Evolutionary conservation across 345 rosid species (phyloP).

Genomic region (Toxicodendron radicans): DNA sequence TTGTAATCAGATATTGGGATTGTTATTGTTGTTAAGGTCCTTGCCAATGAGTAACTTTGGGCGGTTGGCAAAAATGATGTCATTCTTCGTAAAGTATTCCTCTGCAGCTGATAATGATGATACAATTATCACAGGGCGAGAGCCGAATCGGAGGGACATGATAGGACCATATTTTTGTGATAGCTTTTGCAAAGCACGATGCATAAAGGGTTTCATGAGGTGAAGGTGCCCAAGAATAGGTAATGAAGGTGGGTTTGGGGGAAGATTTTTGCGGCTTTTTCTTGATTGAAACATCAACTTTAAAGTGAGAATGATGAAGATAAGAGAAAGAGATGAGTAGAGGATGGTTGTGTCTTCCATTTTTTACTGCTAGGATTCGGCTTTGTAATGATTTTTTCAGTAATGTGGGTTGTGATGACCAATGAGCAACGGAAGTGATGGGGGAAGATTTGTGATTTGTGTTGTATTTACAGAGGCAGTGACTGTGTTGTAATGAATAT

Average conservation of each 20-base stretch:
- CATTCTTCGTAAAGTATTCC: conserved; percentile 58
- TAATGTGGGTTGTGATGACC: background rate
- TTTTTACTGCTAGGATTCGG: background rate
- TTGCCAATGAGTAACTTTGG: conserved; percentile 30
- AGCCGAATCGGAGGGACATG: conserved; percentile 42
- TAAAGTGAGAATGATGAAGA: conserved; percentile 10
- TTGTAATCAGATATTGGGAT: no score
- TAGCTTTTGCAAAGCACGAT: conserved; percentile 16
- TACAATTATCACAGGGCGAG: conserved; percentile 31
- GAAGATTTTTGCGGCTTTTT: conserved; percentile 23
- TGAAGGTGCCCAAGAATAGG: conserved; percentile 50
- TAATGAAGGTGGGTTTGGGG: conserved; percentile 24
- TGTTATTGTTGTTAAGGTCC: no score
- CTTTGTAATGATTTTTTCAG: no score
- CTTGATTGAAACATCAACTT: background rate
- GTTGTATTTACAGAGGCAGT: no score
- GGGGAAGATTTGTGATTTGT: no score
- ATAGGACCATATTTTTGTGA: conserved; percentile 25
- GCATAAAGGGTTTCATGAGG: conserved; percentile 26
- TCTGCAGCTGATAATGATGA: conserved; percentile 36
- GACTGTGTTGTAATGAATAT: no score
- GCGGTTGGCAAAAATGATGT: conserved; percentile 46
- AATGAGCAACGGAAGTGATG: no score
- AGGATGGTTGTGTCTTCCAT: conserved; percentile 9
- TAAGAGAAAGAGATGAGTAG: conserved; percentile 9